phyloP scores from a whole-genome alignment of 2,329 filamentous ascomycete genomes.

The Proliferodiscus dingleyae region DNA sequence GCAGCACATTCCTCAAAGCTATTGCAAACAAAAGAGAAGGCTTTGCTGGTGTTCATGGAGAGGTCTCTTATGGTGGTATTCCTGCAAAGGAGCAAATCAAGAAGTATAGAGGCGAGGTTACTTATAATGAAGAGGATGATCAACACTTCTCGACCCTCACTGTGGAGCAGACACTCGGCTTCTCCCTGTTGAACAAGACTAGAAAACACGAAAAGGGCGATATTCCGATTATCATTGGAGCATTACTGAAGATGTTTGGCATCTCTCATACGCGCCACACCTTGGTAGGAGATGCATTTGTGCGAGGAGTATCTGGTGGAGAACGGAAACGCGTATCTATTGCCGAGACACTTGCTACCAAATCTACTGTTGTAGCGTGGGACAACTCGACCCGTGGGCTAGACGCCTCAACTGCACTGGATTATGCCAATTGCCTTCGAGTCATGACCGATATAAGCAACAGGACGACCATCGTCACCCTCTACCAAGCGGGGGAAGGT shows the following conservation, averaged over 20 bases:
- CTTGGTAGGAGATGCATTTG: constrained; percentile 61
- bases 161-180: constrained; percentile 73
- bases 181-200: constrained; percentile 71
- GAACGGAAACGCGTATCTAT: constrained; percentile 78
- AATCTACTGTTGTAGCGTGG: constrained; percentile 70
- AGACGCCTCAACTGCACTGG: constrained; percentile 72
- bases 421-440: constrained; percentile 66
- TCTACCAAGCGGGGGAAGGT: constrained; percentile 66
- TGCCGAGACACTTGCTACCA: constrained; percentile 70
- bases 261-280: constrained; percentile 73
- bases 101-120: constrained; percentile 65
- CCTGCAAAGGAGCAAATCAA: constrained; percentile 62
- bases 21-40: constrained; percentile 64
- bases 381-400: constrained; percentile 78
- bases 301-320: constrained; percentile 72
- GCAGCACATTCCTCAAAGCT: constrained; percentile 71
- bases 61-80: constrained; percentile 69
- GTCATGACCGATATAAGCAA: constrained; percentile 74
- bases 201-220: constrained; percentile 58
- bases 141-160: constrained; percentile 69
- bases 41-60: constrained; percentile 62
- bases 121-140: constrained; percentile 75
- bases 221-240: constrained; percentile 64
- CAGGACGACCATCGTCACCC: constrained; percentile 61
- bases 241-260: constrained; percentile 72